These are phyloP conservation scores for Salvia miltiorrhiza DNA, from an alignment of 257 asterid species.

Conservation along the genomic window DNA sequence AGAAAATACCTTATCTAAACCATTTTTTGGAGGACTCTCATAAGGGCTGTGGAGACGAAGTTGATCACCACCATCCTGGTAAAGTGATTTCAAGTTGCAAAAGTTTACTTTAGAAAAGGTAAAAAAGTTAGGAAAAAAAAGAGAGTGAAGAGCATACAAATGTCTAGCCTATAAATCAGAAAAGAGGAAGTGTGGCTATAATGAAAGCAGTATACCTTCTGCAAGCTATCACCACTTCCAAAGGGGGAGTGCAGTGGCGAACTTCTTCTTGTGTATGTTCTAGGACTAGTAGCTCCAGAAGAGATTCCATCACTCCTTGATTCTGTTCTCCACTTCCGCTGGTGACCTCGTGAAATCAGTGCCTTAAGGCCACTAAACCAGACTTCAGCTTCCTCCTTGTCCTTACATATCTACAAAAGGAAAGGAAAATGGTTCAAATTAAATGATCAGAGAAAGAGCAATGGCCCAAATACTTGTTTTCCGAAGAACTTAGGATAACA, in stretches of 20 bases:
- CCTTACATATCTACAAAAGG: conserved; percentile 82
- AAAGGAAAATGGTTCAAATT: conserved; percentile 2
- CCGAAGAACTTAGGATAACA: neutral
- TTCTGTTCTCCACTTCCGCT: conserved; percentile 90
- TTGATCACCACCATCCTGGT: conserved; percentile 82
- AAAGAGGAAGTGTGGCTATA: conserved; percentile 15
- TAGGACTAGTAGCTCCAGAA: conserved; percentile 93
- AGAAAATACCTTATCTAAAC: conserved; percentile 69
- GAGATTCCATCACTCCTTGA: conserved; percentile 95
- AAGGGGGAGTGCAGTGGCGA: conserved; percentile 91
- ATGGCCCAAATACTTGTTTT: neutral
- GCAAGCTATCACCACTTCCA: conserved; percentile 73
- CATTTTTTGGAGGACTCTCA: conserved; percentile 94
- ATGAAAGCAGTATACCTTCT: conserved; percentile 53
- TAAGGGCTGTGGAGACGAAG: conserved; percentile 82
- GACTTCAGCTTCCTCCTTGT: conserved; percentile 99
- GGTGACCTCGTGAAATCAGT: conserved; percentile 87
- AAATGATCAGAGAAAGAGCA: neutral
- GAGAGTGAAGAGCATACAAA: conserved; percentile 9
- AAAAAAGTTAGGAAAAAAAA: neutral
- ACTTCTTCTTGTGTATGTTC: conserved; percentile 86
- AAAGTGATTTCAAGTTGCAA: conserved; percentile 32
- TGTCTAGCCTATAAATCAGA: conserved; percentile 1
- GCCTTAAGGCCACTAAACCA: conserved; percentile 99
- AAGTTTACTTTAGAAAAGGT: neutral